Percentiles rank a stretch among this genome's conserved stretches.
Conservation (phyloP, 768 basidiomycete species). For the Auricularia auricula-judae region DNA sequence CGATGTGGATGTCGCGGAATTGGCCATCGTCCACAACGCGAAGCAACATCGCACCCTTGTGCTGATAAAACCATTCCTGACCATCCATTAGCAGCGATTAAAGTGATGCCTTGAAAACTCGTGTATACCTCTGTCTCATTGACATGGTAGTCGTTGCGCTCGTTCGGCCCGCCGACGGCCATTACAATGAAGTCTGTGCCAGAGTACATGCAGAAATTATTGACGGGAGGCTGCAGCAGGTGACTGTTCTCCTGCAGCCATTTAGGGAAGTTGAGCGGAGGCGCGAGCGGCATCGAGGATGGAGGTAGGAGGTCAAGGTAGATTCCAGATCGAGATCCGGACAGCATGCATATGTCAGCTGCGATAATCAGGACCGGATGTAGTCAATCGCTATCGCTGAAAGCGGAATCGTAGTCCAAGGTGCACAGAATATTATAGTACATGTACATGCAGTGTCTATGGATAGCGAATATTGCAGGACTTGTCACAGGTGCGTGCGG, state of each 20-base stretch:
- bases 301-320: too few relatives aligned
- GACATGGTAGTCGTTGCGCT: slow-evolving; percentile 87
- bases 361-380: too few relatives aligned
- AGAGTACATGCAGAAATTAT: slow-evolving; percentile 77
- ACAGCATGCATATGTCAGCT: too few relatives aligned
- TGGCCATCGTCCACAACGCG: slow-evolving; percentile 70
- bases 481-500: too few relatives aligned
- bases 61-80: slow-evolving; percentile 97
- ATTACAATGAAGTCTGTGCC: slow-evolving; percentile 89
- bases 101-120: neutral
- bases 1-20: slow-evolving; percentile 80
- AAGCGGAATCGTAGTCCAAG: too few relatives aligned
- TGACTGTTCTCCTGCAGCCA: slow-evolving; percentile 81
- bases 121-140: slow-evolving; percentile 79
- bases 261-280: slow-evolving; percentile 80
- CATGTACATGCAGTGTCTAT: too few relatives aligned
- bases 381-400: too few relatives aligned
- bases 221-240: slow-evolving; percentile 81
- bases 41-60: slow-evolving; percentile 88
- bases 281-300: slow-evolving; percentile 51
- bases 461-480: too few relatives aligned
- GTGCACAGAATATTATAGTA: too few relatives aligned
- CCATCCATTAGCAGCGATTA: neutral
- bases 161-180: slow-evolving; percentile 93
- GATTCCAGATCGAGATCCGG: too few relatives aligned